A percentile compares a stretch with the other conserved stretches of the same genome.
Conservation (phyloP, 371 early-diverging fungal species). For the Nematocida ironsii region DNA sequence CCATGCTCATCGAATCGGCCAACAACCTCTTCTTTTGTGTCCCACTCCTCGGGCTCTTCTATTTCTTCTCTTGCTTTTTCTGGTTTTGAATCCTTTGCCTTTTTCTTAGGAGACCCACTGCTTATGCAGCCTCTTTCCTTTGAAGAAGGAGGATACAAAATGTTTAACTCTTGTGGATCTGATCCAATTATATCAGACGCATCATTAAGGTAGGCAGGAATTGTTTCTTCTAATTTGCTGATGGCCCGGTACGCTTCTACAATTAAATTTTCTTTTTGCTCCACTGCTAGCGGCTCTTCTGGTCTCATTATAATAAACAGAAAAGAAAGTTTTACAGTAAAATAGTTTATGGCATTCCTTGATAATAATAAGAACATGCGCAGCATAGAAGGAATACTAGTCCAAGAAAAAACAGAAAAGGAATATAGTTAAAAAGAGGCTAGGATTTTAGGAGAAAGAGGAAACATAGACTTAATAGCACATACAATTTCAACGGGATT, state of each 20-base stretch:
- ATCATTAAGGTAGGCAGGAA: constrained; percentile 41
- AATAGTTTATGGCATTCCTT: not conserved
- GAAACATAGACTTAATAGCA: too few relatives aligned
- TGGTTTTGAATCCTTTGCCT: not conserved
- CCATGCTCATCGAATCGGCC: constrained; percentile 51
- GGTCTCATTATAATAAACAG: constrained; percentile 27
- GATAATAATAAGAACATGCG: not conserved
- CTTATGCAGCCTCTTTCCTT: constrained; percentile 20
- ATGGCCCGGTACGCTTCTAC: constrained; percentile 19
- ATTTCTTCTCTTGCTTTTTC: constrained; percentile 19
- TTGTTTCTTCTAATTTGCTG: constrained; percentile 27
- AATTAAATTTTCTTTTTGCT: not conserved
- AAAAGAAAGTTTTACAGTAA: constrained; percentile 10
- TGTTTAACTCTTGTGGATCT: constrained; percentile 32
- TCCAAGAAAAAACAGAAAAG: too few relatives aligned
- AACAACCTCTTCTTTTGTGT: constrained; percentile 27
- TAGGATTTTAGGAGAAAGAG: too few relatives aligned
- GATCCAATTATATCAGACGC: constrained; percentile 28
- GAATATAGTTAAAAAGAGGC: too few relatives aligned
- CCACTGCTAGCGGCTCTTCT: constrained; percentile 1
- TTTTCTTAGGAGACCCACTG: not conserved
- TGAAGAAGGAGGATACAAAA: not conserved
- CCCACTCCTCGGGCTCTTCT: constrained; percentile 44
- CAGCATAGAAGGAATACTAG: too few relatives aligned
- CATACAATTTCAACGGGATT: too few relatives aligned